Evolutionary conservation across 2,329 filamentous ascomycete genomes (phyloP).

Genomic region (Ophiostoma triangulosporum): DNA sequence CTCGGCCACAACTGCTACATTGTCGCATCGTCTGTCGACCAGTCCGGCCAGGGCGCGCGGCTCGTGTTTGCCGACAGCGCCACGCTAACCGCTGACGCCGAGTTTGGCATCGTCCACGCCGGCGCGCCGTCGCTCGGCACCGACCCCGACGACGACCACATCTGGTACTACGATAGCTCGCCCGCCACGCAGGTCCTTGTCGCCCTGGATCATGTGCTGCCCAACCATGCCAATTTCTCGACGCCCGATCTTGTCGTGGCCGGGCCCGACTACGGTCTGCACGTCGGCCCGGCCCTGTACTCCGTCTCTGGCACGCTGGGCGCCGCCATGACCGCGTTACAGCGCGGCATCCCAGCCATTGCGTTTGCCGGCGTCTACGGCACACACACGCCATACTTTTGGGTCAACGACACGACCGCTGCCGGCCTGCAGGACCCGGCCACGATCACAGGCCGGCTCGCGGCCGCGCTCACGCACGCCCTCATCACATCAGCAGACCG

Average conservation of each 20-base stretch:
- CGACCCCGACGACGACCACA: conserved; percentile 36
- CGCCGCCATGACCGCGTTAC: conserved; percentile 35
- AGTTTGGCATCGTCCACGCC: conserved; percentile 32
- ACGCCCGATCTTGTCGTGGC: conserved; percentile 39
- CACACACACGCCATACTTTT: conserved; percentile 27
- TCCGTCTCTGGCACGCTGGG: conserved; percentile 37
- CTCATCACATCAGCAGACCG: conserved; percentile 11
- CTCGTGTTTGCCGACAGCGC: conserved; percentile 28
- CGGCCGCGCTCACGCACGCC: conserved; percentile 12
- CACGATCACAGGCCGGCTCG: conserved; percentile 13
- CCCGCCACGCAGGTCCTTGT: conserved; percentile 42
- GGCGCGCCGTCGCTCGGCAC: conserved; percentile 35
- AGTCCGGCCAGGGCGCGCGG: conserved; percentile 32
- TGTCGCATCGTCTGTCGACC: conserved; percentile 27
- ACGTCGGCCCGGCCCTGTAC: conserved; percentile 40
- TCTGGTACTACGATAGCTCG: conserved; percentile 50
- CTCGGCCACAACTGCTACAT: conserved; percentile 45
- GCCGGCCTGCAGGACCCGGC: conserved; percentile 15
- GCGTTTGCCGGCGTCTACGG: conserved; percentile 31
- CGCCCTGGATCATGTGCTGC: conserved; percentile 41
- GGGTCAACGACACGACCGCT: conserved; percentile 20
- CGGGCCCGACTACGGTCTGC: conserved; percentile 42
- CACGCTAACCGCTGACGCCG: conserved; percentile 27
- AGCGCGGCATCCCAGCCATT: conserved; percentile 35
- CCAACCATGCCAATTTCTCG: conserved; percentile 31